These are phyloP conservation scores for Claviceps pusilla DNA, from an alignment of 2,329 filamentous ascomycete species.

Conservation along the genomic window DNA sequence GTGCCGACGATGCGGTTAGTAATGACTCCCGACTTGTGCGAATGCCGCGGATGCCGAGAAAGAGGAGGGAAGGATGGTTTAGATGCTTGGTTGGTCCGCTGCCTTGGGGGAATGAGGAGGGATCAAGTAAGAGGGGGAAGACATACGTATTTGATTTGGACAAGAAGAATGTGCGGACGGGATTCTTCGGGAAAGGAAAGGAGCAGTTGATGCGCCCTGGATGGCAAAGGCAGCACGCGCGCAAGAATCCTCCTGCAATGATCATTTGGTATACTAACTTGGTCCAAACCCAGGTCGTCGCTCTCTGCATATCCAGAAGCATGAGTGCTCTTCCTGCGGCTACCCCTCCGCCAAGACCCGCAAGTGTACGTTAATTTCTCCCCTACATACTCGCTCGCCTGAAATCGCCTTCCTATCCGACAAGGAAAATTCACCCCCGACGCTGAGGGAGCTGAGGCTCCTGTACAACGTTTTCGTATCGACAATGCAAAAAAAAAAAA, in stretches of 20 bases:
- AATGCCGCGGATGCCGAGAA: conserved; percentile 5
- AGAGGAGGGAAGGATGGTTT: conserved; percentile 3
- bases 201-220: not conserved
- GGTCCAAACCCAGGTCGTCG: conserved; percentile 52
- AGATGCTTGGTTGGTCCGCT: too few relatives aligned
- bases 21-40: conserved; percentile 3
- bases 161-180: not conserved
- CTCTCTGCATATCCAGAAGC: conserved; percentile 99
- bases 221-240: not conserved
- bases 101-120: not conserved
- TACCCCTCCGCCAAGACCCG: conserved; percentile 95
- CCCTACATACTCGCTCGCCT: not conserved
- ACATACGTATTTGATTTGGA: not conserved
- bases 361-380: conserved; percentile 66
- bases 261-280: conserved; percentile 2
- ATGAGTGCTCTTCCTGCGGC: conserved; percentile 88
- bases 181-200: not conserved
- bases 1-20: conserved; percentile 96
- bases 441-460: not conserved
- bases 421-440: not conserved
- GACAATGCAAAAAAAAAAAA: not conserved
- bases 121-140: not conserved
- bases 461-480: not conserved
- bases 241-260: not conserved
- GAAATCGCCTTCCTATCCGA: not conserved